Evolutionary conservation across 1,284 basidiomycete genomes (phyloP), one percentile per base, ranked within the genome.

Genomic region (Veloboletus limbatus): DNA sequence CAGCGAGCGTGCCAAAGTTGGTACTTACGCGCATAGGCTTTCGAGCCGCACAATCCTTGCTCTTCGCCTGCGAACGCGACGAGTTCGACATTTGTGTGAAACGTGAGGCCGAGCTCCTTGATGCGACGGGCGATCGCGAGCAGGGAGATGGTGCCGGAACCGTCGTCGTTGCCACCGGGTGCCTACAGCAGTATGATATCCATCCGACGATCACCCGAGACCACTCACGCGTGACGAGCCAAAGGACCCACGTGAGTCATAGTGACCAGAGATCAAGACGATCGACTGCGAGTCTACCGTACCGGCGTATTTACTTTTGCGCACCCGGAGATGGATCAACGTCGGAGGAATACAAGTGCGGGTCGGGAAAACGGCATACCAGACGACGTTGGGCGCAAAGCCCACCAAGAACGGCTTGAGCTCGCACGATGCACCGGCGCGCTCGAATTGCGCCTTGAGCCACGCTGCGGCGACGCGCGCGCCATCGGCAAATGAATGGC

Each of bases 231-330:
- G 66, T 16, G 52, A 22, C 1, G 47, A 63, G n/a, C 92, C 92
- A 63, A 92, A 94, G 2, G 85, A 85, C 10, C 92, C 92, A 26
- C 92, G 82, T 40, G 85, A 88, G 62, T 94, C 91, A 62, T 92
- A 92, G 66, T 93, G 91, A 2, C 81, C 88, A 46, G 85, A 85
- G 40, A 93, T 70, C 38, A 94, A 73, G 21, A 88, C 79, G 28
- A 74, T 85, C 52, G 76, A 80, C 30, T 79, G 67, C 28, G 68
- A 6, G 34, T 60, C 54, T 10, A 27, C 69, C 14, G 70, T 67
- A 2, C 79, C 67, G 6, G 69, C 34, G 56, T 85, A 88, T 35
- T 73, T 73, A 58, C 85, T 87, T 17, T 49, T 35, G 52, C 5
- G n/a, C n/a, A n/a, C n/a, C n/a, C n/a, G n/a, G n/a, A 18, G 14